These are phyloP conservation scores for Nadsonia fulvescens DNA, from an alignment of 805 yeast genomes.

Conservation along the genomic window DNA sequence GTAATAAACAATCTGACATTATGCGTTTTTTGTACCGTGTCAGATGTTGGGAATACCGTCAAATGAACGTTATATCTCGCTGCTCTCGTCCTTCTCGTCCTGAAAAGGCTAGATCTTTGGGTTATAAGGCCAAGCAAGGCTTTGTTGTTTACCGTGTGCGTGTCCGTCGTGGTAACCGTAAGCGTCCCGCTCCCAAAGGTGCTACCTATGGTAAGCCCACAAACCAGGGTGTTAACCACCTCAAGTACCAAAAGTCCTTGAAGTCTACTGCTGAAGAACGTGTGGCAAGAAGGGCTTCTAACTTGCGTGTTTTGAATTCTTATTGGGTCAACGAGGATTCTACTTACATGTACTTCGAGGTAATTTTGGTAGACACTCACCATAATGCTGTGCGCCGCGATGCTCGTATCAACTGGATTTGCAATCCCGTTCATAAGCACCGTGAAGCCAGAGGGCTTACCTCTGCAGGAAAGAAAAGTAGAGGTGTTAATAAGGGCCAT, in stretches of 20 bases:
- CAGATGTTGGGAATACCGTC: constrained; percentile 99
- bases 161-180: constrained; percentile 99
- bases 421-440: constrained; percentile 99
- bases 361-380: constrained; percentile 89
- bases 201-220: constrained; percentile 99
- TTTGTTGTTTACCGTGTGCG: constrained; percentile 96
- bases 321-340: constrained; percentile 99
- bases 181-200: constrained; percentile 99
- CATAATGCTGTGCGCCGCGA: constrained; percentile 99
- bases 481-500: constrained; percentile 99
- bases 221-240: constrained; percentile 98
- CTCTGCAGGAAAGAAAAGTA: constrained; percentile 93
- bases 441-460: constrained; percentile 99
- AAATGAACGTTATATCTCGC: constrained; percentile 95
- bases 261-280: constrained; percentile 99
- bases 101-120: constrained; percentile 99
- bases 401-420: constrained; percentile 99
- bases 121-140: constrained; percentile 99
- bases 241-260: constrained; percentile 97
- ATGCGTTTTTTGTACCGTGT: constrained; percentile 96
- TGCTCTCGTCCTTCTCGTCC: constrained; percentile 98
- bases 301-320: constrained; percentile 98
- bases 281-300: constrained; percentile 96
- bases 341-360: constrained; percentile 98
- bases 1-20: constrained; percentile 99